Evolutionary conservation across 2,329 filamentous ascomycete genomes (phyloP), one percentile per base, ranked within the genome.

Genomic region (Phialocephala sp.): DNA sequence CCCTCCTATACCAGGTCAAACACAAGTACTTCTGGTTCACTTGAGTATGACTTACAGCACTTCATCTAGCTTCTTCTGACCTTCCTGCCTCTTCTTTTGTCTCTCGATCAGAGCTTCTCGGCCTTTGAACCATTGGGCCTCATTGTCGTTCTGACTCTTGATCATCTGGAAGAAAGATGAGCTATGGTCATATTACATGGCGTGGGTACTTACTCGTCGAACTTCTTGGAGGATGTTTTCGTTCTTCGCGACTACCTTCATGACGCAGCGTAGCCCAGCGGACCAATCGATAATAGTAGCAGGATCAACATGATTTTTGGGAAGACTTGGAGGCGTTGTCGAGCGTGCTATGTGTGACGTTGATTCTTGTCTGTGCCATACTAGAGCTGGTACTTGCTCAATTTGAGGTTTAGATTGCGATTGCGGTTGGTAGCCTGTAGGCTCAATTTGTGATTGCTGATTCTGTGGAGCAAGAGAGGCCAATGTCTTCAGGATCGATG

Each of bases 91-190:
- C 1, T 79, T 77, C n/a, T 73, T 76, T 64, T 87, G 85, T 65
- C 83, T 84, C 37, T 80, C 76, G 6, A 86, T 72, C 27, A 89
- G 74, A 8, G 80, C 82, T 64, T 83, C 75, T 2, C 86, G 81
- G 1, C 81, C 82, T 32, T 79, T 75, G 78, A 83, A 87, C 84
- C 89, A 91, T 69, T 86, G 82, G 69, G 81, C 81, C 69, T 91
- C 87, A 71, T 90, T 84, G 47, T 83, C 81, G 71, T 87, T 83
- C 74, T 91, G 88, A 50, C 86, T 83, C 62, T 82, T 81, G 66
- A 91, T 89, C 76, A 91, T 80, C 77, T 87, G 75, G 22, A 45
- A 39, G 18, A 22, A 58, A 24, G 11, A 54, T 64, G 32, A 72
- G 62, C 37, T 45, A 58, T 24, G 54, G n/a, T 32, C 22, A 20